phyloP scores from a whole-genome alignment of 495 filamentous ascomycete species.

The Glonium stellatum region DNA sequence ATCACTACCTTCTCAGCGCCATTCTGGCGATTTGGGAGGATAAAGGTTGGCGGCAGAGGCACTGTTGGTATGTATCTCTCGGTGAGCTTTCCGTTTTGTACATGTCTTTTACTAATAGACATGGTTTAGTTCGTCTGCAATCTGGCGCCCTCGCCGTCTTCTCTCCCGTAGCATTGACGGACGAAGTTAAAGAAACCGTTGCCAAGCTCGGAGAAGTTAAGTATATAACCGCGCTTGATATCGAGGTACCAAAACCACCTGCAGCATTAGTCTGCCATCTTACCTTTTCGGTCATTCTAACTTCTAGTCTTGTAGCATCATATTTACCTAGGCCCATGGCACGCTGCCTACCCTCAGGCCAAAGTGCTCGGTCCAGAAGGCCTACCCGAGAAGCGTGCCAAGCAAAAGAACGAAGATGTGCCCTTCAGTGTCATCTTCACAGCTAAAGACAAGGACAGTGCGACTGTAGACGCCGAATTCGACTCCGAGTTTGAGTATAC shows the following conservation, averaged over 20 bases:
- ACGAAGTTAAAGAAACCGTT: constrained; percentile 63
- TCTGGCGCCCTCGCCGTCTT: constrained; percentile 80
- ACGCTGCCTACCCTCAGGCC: constrained; percentile 66
- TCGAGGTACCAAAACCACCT: constrained; percentile 43
- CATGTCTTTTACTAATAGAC: constrained; percentile 7
- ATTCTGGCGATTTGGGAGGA: constrained; percentile 70
- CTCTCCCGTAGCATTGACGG: constrained; percentile 78
- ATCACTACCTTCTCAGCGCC: constrained; percentile 78
- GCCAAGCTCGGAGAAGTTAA: constrained; percentile 61
- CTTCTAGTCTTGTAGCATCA: constrained; percentile 51
- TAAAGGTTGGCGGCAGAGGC: constrained; percentile 80
- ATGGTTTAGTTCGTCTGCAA: constrained; percentile 58
- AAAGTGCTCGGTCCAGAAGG: constrained; percentile 79
- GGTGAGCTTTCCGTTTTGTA: neutral
- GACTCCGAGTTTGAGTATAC: constrained; percentile 81
- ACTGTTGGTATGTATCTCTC: constrained; percentile 60
- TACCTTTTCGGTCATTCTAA: neutral
- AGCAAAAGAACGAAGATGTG: constrained; percentile 56
- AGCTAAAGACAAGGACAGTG: constrained; percentile 40
- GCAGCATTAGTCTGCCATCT: neutral
- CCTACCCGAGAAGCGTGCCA: constrained; percentile 73
- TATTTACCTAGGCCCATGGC: constrained; percentile 81
- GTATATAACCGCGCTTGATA: constrained; percentile 81
- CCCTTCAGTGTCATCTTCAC: constrained; percentile 64
- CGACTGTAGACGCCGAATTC: constrained; percentile 66